These are phyloP conservation scores for Petunia hybrid DNA, from an alignment of 305 asterid genomes.

Conservation along the genomic window DNA sequence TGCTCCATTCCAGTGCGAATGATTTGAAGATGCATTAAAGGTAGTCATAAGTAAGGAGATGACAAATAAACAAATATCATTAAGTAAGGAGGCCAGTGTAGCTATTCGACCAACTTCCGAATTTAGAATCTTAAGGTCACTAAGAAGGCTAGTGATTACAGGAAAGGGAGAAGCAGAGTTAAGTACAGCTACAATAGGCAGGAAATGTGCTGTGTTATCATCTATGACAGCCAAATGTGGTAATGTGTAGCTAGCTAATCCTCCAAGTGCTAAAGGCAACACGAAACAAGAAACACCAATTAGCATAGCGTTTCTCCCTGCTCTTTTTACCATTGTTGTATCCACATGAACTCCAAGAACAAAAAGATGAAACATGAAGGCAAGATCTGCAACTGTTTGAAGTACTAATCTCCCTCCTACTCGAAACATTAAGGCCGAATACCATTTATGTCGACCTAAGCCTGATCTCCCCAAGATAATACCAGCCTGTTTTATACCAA, in stretches of 20 bases:
- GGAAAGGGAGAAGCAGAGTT: constrained; percentile 60
- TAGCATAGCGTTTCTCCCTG: constrained; percentile 43
- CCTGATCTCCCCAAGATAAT: constrained; percentile 58
- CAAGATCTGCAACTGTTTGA: constrained; percentile 59
- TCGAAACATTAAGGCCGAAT: constrained; percentile 44
- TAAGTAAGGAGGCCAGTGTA: constrained; percentile 51
- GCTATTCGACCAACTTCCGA: constrained; percentile 72
- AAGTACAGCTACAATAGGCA: constrained; percentile 45
- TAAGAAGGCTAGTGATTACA: constrained; percentile 56
- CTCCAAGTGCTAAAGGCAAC: constrained; percentile 47
- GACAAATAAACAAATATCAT: constrained; percentile 51
- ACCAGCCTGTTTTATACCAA: constrained; percentile 54
- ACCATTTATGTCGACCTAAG: constrained; percentile 36
- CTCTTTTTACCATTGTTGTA: constrained; percentile 43
- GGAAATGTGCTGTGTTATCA: neutral
- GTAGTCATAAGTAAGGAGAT: constrained; percentile 26
- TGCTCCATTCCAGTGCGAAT: neutral
- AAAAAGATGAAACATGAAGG: constrained; percentile 65
- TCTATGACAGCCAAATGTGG: constrained; percentile 30
- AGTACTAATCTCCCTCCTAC: constrained; percentile 53
- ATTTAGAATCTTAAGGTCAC: constrained; percentile 71
- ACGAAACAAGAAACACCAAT: constrained; percentile 52
- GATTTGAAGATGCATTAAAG: constrained; percentile 27
- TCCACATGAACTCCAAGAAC: constrained; percentile 61
- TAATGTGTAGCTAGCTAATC: constrained; percentile 25